Conservation (phyloP, 495 filamentous ascomycete genomes). For the Aspergillus homomorphus region DNA sequence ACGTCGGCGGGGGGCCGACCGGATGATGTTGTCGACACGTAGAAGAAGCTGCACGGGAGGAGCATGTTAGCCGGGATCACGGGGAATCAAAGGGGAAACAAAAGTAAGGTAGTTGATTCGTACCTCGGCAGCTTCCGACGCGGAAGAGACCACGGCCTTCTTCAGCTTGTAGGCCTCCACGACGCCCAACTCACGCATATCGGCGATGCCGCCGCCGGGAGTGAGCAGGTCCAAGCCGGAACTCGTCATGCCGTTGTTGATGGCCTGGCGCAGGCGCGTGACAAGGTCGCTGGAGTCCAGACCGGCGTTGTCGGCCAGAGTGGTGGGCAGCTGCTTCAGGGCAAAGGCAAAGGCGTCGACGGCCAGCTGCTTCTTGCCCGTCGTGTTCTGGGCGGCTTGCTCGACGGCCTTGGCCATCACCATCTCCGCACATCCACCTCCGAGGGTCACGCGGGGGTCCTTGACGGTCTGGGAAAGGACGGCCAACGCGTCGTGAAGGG, state of each 20-base stretch:
- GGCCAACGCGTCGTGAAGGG: slow-evolving; percentile 91
- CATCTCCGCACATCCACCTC: slow-evolving; percentile 97
- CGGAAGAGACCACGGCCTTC: slow-evolving; percentile 90
- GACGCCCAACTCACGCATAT: slow-evolving; percentile 96
- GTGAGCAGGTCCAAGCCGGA: slow-evolving; percentile 87
- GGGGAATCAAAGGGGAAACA: not conserved
- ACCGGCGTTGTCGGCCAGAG: slow-evolving; percentile 95
- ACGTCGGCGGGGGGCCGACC: slow-evolving; percentile 69
- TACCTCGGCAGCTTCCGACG: slow-evolving; percentile 95
- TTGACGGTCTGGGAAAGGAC: slow-evolving; percentile 96
- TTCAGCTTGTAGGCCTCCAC: slow-evolving; percentile 99
- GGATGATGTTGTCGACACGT: slow-evolving; percentile 84
- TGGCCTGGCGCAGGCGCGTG: slow-evolving; percentile 83
- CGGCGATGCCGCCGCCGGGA: slow-evolving; percentile 87
- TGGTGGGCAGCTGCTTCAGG: slow-evolving; percentile 89
- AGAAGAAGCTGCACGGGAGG: slow-evolving; percentile 60
- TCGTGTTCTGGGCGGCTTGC: slow-evolving; percentile 86
- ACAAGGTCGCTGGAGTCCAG: slow-evolving; percentile 93
- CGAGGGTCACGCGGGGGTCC: slow-evolving; percentile 90
- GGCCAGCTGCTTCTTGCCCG: slow-evolving; percentile 93
- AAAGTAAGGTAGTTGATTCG: slow-evolving; percentile 21
- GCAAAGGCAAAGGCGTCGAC: slow-evolving; percentile 87
- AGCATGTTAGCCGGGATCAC: slow-evolving; percentile 1
- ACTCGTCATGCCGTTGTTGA: slow-evolving; percentile 89
- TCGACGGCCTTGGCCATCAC: slow-evolving; percentile 98